These are phyloP conservation scores for Zea mays DNA, from an alignment of 176 grass and related monocot species.

Conservation along the genomic window Zm-B73-REFERENCE-NAM-5.0 NC_050097.1:242661001-242661500, in stretches of 20 bases:
- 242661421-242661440: constrained; percentile 34
- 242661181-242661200: constrained; percentile 13
- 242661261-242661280: constrained; percentile 99
- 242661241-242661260: constrained; percentile 87
- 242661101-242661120: background rate
- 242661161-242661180: constrained; percentile 6
- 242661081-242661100: background rate
- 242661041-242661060: too few species aligned
- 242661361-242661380: constrained; percentile 19
- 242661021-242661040: too few species aligned
- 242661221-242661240: constrained; percentile 44
- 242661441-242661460: constrained; percentile 98
- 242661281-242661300: constrained; percentile 99
- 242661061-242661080: background rate
- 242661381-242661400: constrained; percentile 5
- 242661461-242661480: constrained; percentile 99
- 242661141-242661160: constrained; percentile 20
- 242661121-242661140: constrained; percentile 1
- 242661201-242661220: background rate
- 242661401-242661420: constrained; percentile 14
- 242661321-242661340: constrained; percentile 97
- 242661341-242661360: constrained; percentile 97
- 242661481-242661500: constrained; percentile 98
- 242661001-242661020: too few species aligned
- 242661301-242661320: constrained; percentile 98